Base-by-base conservation (phyloP, 768 basidiomycete species). In the Dendrothele bispora region DNA sequence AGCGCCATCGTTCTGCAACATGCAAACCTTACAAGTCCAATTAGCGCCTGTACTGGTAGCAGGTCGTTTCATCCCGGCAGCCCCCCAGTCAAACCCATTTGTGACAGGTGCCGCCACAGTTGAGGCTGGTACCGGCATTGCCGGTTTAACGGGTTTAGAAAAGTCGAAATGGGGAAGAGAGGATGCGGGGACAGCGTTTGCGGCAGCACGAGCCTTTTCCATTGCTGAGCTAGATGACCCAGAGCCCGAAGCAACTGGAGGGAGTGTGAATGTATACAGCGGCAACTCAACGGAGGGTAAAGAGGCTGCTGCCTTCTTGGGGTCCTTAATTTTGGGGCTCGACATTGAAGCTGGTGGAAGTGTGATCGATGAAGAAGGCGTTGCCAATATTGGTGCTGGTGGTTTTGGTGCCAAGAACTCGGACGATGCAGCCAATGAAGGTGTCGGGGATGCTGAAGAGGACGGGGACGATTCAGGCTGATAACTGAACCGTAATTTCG, bases 401-500 rank as follows among this genome's bases (percentile, higher is more conserved):
- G 46, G 30, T 35, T 22, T n/a, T 26, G 29, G 35, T 18, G 36
- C 18, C 20, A 26, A 30, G 22, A 53, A 30, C 38, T 55, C 47
- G 10, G 61, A 35, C 14, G 64, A 39, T 14, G 54, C 40, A 38
- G 55, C 36, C 11, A 52, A 37, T 10, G 47, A 32, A 14, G 39
- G 48, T 7, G 36, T 39, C 4, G 46, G 26, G 28, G 48, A 17
- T 28, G 39, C 41, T 17, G 39, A 30, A 15, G 30, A 43, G 32
- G 14, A 43, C 24, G 32, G 21, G 14, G 35, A 36, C 34, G 51
- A 14, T 45, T 84, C 85, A 3, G 79, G 75, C 39, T 82, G 79
- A 62, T 85, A 80, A 55, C 86, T 87, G 55, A 75, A 85, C 22
- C 88, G 79, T 48, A 91, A 71, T 59, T 89, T 90, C 49, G 88